Percentiles rank a stretch among this genome's conserved stretches.
These are phyloP conservation scores for Cardiosporidium cionae DNA, from an alignment of 169 alveolate genomes.

Conservation along the genomic window DNA sequence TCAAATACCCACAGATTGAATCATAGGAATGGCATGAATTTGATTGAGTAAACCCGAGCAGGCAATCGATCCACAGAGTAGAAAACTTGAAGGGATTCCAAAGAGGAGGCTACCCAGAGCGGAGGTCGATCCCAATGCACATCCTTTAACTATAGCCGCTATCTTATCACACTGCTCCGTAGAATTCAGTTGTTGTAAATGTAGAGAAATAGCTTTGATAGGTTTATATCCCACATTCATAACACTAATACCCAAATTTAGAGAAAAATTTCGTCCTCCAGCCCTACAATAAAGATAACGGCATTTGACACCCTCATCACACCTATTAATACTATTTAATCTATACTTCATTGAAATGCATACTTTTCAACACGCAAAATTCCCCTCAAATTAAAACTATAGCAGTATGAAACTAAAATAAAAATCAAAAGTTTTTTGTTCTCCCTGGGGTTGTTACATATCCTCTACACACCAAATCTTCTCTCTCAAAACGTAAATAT, in stretches of 20 bases:
- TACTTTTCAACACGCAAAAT: background rate
- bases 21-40: slow-evolving; percentile 34
- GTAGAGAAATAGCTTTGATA: slow-evolving; percentile 6
- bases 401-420: background rate
- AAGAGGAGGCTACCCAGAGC: slow-evolving; percentile 19
- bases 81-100: slow-evolving; percentile 22
- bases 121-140: slow-evolving; percentile 7
- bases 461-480: no score
- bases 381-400: background rate
- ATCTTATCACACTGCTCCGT: background rate
- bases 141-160: slow-evolving; percentile 4
- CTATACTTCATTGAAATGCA: background rate
- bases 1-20: slow-evolving; percentile 13
- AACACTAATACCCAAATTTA: slow-evolving; percentile 12
- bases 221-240: slow-evolving; percentile 24
- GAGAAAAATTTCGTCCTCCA: slow-evolving; percentile 23
- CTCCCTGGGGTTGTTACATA: background rate
- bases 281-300: background rate
- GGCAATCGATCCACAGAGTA: slow-evolving; percentile 12
- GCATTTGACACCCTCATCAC: background rate
- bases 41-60: slow-evolving; percentile 29
- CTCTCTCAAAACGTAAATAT: no score
- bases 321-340: background rate
- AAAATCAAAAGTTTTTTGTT: background rate
- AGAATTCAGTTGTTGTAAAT: background rate